Base-by-base conservation (phyloP, 2,329 filamentous ascomycete species). In the Epichloe sp. region DNA sequence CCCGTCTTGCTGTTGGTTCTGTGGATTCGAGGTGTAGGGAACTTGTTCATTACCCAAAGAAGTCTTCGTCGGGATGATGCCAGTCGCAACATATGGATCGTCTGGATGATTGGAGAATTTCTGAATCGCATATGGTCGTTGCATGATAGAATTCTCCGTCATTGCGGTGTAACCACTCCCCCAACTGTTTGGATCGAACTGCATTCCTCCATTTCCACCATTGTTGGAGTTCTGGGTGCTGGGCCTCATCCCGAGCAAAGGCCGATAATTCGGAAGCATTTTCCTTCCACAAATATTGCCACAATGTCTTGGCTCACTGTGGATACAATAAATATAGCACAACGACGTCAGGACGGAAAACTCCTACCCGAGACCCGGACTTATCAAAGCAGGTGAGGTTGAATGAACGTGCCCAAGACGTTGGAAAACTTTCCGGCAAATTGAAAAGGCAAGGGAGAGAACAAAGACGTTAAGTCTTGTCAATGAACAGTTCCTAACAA, bases 31-130 rank as follows among this genome's bases (percentile, higher is more conserved):
- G 6, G 23, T 21, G n/a, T 21, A 40, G 36, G 10, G 31, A 50
- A 19, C 38, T 40, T 48, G 45, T 2, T 48, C 41, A 34, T 44
- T 40, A 6, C 11, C 40, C 41, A 19, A n/a, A 38, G 10, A 19
- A 19, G 6, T 17, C 8, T 44, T 8, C 17, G 38, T 36, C 31
- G 38, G 36, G 23, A 48, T 26, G 21, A 34, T 48, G 17, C 40
- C 50, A 35, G 40, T 21, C 8, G 44, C 38, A 23, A 47, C 38
- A 44, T 47, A 52, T 3, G 50, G 50, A 35, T 48, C 50, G 26
- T 52, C 46, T n/a, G 37, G n/a, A 14, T 48, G 45, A 11, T 34
- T 44, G 3, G 50, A 52, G 23, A 19, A 48, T 31, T 38, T 48
- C 14, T 52, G 45, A 15, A 48, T 44, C 3, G 50, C 50, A 40